Base-by-base conservation (phyloP, 2,329 filamentous ascomycete species). In the Diaporthe ampelina region DNA sequence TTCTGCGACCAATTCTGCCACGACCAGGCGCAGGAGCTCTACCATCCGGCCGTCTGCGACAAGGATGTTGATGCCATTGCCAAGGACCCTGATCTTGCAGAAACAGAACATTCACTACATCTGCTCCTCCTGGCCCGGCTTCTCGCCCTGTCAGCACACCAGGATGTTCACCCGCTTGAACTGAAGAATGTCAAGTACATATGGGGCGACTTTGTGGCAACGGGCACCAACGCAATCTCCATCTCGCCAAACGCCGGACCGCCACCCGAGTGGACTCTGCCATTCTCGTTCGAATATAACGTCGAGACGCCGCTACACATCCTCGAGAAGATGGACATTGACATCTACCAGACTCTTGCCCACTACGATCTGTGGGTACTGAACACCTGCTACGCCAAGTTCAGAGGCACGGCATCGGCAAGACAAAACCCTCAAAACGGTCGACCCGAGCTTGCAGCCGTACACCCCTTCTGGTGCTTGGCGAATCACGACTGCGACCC, bases 401-500 rank as follows among this genome's bases (percentile, higher is more conserved):
- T 98, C 82, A 91, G 97, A 32, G 97, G 95, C 70, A 98, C 95
- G 0, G 97, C 97, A 0, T 97, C 95, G 2, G 96, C 95, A 6
- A 90, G 94, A 52, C 92, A 97, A 78, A 95, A 91, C 76, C 89
- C 88, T 0, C 90, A 90, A 78, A 94, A 96, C 76, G 94, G 95
- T 4, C 91, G 94, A 13, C 96, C 97, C 0, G 97, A 98, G 79
- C 93, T 98, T 6, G 95, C 94, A 37, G 96, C 96, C 37, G 95
- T 98, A 37, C 95, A 98, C 84, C 95, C 96, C 2, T 91, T 97
- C 78, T 99, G 97, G 95, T 98, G 95, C 83, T 88, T 98, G 40
- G 95, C 96, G 37, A 99, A 99, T 80, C 97, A 99, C 82, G 95
- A 95, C 82, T 99, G 97, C 84, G 92, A 98, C 81, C 97, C 97